phyloP scores from a whole-genome alignment of 495 filamentous ascomycete genomes.

The Cercophora scortea region DNA sequence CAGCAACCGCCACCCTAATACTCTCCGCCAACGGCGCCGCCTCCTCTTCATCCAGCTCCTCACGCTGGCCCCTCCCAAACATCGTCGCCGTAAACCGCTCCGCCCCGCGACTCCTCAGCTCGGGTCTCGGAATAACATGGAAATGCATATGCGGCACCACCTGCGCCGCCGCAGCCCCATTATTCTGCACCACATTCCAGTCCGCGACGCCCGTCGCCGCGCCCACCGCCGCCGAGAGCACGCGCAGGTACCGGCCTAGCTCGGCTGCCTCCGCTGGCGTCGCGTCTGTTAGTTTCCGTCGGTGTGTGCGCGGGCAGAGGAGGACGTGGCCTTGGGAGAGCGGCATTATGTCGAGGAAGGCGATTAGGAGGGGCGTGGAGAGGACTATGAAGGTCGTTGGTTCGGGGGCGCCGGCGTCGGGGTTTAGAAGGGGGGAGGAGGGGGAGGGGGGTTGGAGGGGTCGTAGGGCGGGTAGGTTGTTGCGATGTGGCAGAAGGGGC shows the following conservation, averaged over 20 bases:
- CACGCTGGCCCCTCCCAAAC: constrained; percentile 77
- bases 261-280: constrained; percentile 46
- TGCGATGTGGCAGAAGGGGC: constrained; percentile 64
- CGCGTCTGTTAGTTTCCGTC: constrained; percentile 62
- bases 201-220: constrained; percentile 57
- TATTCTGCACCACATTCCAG: constrained; percentile 95
- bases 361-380: constrained; percentile 62
- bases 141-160: constrained; percentile 89
- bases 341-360: constrained; percentile 88
- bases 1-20: constrained; percentile 53
- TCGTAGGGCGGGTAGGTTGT: constrained; percentile 35
- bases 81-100: constrained; percentile 55
- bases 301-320: constrained; percentile 62
- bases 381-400: constrained; percentile 61
- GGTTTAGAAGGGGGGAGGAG: constrained; percentile 22
- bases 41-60: constrained; percentile 83
- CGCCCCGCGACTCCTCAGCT: constrained; percentile 36
- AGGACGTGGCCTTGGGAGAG: constrained; percentile 72
- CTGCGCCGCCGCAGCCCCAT: constrained; percentile 80
- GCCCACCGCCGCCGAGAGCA: constrained; percentile 64
- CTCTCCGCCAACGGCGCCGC: constrained; percentile 52
- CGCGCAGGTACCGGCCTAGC: constrained; percentile 64
- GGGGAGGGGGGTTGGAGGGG: constrained; percentile 26
- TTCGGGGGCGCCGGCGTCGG: constrained; percentile 21
- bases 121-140: constrained; percentile 75